Base-by-base conservation (phyloP, 768 basidiomycete species). In the Lactifluus echinatus region DNA sequence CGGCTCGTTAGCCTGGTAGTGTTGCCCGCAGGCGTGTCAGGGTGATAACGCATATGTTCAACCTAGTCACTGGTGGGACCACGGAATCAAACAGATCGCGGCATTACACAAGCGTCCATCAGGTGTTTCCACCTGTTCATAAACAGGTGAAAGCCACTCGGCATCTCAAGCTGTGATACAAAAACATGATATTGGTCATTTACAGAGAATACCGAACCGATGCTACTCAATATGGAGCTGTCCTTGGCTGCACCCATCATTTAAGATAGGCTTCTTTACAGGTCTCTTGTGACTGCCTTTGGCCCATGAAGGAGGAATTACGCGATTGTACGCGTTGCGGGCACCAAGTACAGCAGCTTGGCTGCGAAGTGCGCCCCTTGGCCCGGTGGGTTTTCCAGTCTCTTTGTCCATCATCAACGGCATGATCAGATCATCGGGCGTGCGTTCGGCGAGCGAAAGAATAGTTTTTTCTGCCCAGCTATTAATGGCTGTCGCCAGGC, bases 291-390 rank as follows among this genome's bases (percentile, higher is more conserved):
- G 14, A 29, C 11, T 21, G 34, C 39, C 57, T 15, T 42, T 24
- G 15, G 12, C 17, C 55, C 59, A 60, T 4, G 59, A 56, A 23
- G 43, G 55, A 24, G 55, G 59, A 17, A 36, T n/a, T 15, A 57
- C 19, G 26, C 39, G 50, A 0, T 47, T 36, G 44, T 57, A 57
- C 26, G 50, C 33, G 19, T 47, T 26, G 31, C 33, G 21, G 36
- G 19, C 14, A 24, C 49, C 44, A n/a, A 51, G 39, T 21, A 39
- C 56, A 15, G 59, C 49, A 7, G 43, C 33, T 43, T 58, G 46
- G 33, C 56, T 57, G 11, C 56, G 45, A 23, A 57, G 44, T 31
- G 49, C 53, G 15, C 59, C 54, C 19, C 42, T 42, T 12, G 49
- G 36, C 3, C 28, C 31, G 0, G 33, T 26, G 7, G 58, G 58